Percentiles rank a stretch among this genome's conserved stretches.
These are phyloP conservation scores for Scytalidium lignicola DNA, from an alignment of 2,329 filamentous ascomycete species.

Conservation along the genomic window DNA sequence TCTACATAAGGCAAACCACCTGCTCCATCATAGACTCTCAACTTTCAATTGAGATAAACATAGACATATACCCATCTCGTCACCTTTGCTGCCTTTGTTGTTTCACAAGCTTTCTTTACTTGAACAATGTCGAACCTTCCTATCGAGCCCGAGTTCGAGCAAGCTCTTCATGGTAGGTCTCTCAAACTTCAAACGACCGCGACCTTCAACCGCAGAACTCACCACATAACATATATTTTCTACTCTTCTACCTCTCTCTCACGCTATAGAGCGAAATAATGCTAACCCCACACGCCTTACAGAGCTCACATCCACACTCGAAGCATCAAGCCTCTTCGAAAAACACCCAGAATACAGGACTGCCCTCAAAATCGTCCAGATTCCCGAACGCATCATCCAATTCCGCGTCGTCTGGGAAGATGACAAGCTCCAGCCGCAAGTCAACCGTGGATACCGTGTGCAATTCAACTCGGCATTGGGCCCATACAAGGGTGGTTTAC, in stretches of 20 bases:
- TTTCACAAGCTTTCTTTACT: not conserved
- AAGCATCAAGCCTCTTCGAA: constrained; percentile 87
- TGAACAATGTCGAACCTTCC: constrained; percentile 73
- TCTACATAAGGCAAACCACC: too few species aligned
- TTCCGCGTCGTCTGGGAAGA: constrained; percentile 98
- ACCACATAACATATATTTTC: not conserved
- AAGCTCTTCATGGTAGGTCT: constrained; percentile 84
- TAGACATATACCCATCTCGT: not conserved
- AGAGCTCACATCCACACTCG: constrained; percentile 94
- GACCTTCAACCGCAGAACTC: too few species aligned
- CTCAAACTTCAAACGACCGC: too few species aligned
- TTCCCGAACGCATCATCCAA: constrained; percentile 93
- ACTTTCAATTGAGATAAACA: constrained; percentile 1
- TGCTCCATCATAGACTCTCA: not conserved
- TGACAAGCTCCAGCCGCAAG: constrained; percentile 81
- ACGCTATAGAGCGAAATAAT: not conserved
- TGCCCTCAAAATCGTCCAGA: constrained; percentile 78
- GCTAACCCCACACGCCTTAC: constrained; percentile 9
- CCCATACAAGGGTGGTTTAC: constrained; percentile 95
- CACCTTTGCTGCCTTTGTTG: too few species aligned
- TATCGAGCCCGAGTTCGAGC: constrained; percentile 93
- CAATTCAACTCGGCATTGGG: constrained; percentile 98
- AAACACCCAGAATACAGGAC: constrained; percentile 93
- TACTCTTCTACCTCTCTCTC: not conserved
- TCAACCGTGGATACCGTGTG: constrained; percentile 93